Percentiles rank a stretch among this genome's conserved stretches.
Evolutionary conservation across 2,329 filamentous ascomycete genomes (phyloP).

Genomic region (Epicoccum nigrum): DNA sequence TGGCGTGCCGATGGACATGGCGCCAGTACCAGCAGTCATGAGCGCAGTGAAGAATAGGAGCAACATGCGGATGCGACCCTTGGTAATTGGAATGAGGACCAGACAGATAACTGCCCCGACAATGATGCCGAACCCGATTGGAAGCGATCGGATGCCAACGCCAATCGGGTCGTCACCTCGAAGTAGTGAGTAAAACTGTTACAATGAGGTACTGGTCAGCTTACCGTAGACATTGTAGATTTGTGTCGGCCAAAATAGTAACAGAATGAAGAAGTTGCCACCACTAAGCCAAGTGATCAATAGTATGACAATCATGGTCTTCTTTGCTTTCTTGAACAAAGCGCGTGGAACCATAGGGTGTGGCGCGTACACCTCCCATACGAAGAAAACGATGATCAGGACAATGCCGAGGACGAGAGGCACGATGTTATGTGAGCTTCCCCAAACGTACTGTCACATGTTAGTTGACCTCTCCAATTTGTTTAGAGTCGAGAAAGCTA

Average conservation of each 20-base stretch:
- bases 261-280: constrained; percentile 43
- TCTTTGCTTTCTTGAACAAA: constrained; percentile 39
- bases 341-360: constrained; percentile 54
- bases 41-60: constrained; percentile 64
- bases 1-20: constrained; percentile 56
- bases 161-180: constrained; percentile 63
- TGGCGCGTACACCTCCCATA: constrained; percentile 55
- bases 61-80: constrained; percentile 64
- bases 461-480: constrained; percentile 46
- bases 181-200: not conserved
- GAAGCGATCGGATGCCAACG: constrained; percentile 69
- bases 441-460: constrained; percentile 61
- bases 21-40: constrained; percentile 70
- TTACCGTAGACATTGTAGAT: constrained; percentile 44
- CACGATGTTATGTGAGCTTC: constrained; percentile 60
- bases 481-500: constrained; percentile 14
- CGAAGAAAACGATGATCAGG: constrained; percentile 56
- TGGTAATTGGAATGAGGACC: constrained; percentile 62
- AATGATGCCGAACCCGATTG: constrained; percentile 69
- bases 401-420: constrained; percentile 60
- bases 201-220: not conserved
- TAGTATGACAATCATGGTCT: constrained; percentile 40
- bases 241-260: constrained; percentile 46
- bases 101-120: constrained; percentile 65
- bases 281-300: constrained; percentile 45